phyloP scores from a whole-genome alignment of 805 yeast species.

The Ogataea pini region DNA sequence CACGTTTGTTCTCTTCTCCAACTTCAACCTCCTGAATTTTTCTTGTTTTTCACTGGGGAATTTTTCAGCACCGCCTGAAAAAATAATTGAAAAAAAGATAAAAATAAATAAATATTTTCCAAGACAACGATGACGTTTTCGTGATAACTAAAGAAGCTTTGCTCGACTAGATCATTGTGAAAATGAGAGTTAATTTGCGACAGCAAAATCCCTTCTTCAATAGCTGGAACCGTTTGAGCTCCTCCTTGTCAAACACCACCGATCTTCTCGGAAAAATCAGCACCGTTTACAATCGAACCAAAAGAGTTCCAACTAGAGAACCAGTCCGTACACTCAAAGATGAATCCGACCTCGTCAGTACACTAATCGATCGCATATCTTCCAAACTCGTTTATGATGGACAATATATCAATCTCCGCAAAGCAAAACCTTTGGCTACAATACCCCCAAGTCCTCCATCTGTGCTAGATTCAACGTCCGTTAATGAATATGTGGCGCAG shows the following conservation, averaged over 20 bases:
- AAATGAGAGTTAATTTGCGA: too few relatives aligned
- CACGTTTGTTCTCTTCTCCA: not conserved
- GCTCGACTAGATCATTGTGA: too few relatives aligned
- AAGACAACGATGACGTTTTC: too few relatives aligned
- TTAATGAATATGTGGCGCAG: conserved; percentile 13
- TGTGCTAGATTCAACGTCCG: not conserved
- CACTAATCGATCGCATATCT: conserved; percentile 2
- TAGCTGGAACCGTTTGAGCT: too few relatives aligned
- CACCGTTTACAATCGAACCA: conserved; percentile 2
- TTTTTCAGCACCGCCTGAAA: conserved; percentile 8
- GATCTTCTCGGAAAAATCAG: not conserved
- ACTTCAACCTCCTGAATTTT: not conserved
- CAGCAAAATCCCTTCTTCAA: too few relatives aligned
- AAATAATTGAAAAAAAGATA: not conserved
- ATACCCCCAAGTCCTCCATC: conserved; percentile 12
- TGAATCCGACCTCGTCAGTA: not conserved
- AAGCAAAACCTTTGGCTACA: conserved; percentile 2
- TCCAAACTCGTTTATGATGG: not conserved
- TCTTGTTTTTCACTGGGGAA: not conserved
- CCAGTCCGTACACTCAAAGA: not conserved
- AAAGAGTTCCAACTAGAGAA: not conserved
- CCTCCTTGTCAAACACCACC: not conserved
- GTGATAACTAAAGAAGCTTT: too few relatives aligned
- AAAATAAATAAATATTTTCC: not conserved
- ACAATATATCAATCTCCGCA: conserved; percentile 6